Base-by-base conservation (phyloP, 495 filamentous ascomycete species). In the Penicillium malachiteum region DNA sequence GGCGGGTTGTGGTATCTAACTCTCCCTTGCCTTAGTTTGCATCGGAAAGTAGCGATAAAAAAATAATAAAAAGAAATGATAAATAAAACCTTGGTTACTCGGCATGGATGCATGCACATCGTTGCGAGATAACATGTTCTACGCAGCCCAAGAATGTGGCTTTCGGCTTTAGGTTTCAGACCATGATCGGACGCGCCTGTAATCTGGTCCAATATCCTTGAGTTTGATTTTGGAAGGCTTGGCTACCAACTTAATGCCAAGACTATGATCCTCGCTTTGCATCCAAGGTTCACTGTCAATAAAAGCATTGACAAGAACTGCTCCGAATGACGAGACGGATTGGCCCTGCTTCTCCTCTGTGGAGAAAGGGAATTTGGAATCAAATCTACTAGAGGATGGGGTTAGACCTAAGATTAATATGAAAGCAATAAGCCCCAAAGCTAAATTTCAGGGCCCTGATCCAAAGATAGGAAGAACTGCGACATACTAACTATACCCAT, bases 161-260 rank as follows among this genome's bases (percentile, higher is more conserved):
- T 56, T 52, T 50, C 14, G 38, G 40, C 17, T 52, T 60, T 60
- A 34, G 52, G 53, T 56, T 60, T 60, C 53, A 33, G 46, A 48
- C 58, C 48, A 56, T 56, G 43, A 35, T 41, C 56, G 26, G 58
- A 56, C 49, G 30, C 48, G 50, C 48, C 14, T 31, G 18, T 5
- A 26, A 11, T 14, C 26, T 46, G 6, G 14, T 26, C 13, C 26
- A 16, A 21, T 26, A 21, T 32, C 4, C 26, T 16, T 10, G 9
- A 21, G 40, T 34, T 34, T 32, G 7, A 34, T 9, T 32, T 48
- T 26, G 21, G 21, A 4, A 26, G 12, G 1, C 33, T 37, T 49
- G 37, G 47, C 13, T 7, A 48, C 33, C 16, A 13, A 26, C 12
- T 32, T 33, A 11, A 31, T 37, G 41, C 41, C 41, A 43, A 45